Evolutionary conservation across 2,329 filamentous ascomycete genomes (phyloP).

Genomic region (Aspergillus jensenii): DNA sequence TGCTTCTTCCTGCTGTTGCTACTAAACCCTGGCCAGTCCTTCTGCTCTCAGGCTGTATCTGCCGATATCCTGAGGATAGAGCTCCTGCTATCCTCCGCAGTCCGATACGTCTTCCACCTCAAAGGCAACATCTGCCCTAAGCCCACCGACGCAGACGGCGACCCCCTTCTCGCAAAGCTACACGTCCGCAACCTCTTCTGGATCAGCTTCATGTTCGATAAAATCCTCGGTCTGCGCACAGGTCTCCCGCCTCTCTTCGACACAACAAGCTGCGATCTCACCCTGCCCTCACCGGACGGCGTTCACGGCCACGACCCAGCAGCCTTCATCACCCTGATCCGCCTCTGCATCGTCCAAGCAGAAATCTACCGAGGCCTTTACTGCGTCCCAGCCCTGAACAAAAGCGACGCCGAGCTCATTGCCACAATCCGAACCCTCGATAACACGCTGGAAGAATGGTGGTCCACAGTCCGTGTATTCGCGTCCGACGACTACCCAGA

Average conservation of each 20-base stretch:
- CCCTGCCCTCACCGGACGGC: neutral
- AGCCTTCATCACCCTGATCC: neutral
- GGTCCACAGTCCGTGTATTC: neutral
- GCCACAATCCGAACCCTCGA: slow-evolving; percentile 10
- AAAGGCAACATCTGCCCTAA: slow-evolving; percentile 7
- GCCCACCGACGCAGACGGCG: neutral
- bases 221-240: slow-evolving; percentile 8
- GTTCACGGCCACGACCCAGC: neutral
- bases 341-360: slow-evolving; percentile 7
- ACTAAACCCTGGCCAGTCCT: neutral
- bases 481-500: too few species aligned
- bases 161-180: too few species aligned
- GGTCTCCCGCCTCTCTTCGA: slow-evolving; percentile 10
- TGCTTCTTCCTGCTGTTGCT: too few species aligned
- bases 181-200: slow-evolving; percentile 12
- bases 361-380: slow-evolving; percentile 10
- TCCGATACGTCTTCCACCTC: slow-evolving; percentile 13
- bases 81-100: neutral
- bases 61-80: slow-evolving; percentile 1
- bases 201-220: slow-evolving; percentile 8
- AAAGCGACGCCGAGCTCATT: slow-evolving; percentile 11
- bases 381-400: neutral
- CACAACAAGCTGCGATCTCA: slow-evolving; percentile 8
- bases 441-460: slow-evolving; percentile 9
- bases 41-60: neutral